Evolutionary conservation across 257 asterid genomes (phyloP), one percentile per base, ranked within the genome.

Genomic region (Dorcoceras hygrometricum): DNA sequence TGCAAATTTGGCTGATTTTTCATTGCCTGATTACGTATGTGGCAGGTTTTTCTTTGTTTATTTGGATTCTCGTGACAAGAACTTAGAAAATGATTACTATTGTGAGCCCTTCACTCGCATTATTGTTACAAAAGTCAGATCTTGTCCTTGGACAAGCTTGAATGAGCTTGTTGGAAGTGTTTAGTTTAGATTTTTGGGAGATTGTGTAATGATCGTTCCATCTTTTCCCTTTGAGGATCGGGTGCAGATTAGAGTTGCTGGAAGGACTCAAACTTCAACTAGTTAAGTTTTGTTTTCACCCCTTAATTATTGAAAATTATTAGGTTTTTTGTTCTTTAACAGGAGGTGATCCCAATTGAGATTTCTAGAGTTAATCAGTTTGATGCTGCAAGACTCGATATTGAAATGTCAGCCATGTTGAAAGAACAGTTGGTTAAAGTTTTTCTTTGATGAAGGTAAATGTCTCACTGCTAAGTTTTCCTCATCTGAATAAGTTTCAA

Each of bases 371-470:
- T 93, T 63, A 90, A 86, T 76, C 85, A 89, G 79, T 78, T 92
- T 54, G 98, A 93, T 88, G 97, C 97, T 62, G 95, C 69, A 9
- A 85, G 99, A 78, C 84, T 90, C 43, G 96, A 94, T 67, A 75
- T 88, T 76, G 99, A 93, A 80, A 93, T 93, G 96, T 88, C 97
- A 6, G 96, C 99, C 54, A 93, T 90, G 97, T 76, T 93, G 78
- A 93, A 93, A 70, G 97, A 90, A 69, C 96, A 93, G 82, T 69
- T 90, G 84, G 91, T 93, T 65, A 93, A 88, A 79, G 88, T 93
- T 57, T 86, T 93, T 83, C 95, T 22, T 67, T 94, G 59, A 84
- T 90, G 97, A 94, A 94, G 97, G 99, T 90, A 85, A 71, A 48
- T 25, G 55, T 71, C 59, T 23, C 68, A 43, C 57, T 31, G 66